These are phyloP conservation scores for Suhomyces guaymorum DNA, from an alignment of 1,139 yeast species.

Conservation along the genomic window DNA sequence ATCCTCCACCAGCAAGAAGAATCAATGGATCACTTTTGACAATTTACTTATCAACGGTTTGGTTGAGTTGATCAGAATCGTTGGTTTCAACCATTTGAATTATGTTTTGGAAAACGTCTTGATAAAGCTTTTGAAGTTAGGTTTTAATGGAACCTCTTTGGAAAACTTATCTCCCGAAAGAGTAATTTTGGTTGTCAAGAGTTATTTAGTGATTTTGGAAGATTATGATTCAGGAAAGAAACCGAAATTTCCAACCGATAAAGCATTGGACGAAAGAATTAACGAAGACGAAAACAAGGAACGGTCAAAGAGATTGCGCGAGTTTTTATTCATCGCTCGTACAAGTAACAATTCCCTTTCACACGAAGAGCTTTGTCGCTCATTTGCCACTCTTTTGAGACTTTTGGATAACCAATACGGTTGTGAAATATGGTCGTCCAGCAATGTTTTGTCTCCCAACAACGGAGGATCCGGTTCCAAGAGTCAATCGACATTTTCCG, in stretches of 20 bases:
- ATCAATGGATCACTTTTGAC: constrained; percentile 72
- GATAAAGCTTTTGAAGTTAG: constrained; percentile 56
- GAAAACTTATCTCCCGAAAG: constrained; percentile 73
- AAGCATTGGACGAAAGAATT: constrained; percentile 36
- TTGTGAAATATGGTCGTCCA: constrained; percentile 30
- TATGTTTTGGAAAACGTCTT: constrained; percentile 77
- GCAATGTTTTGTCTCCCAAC: constrained; percentile 12
- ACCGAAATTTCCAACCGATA: constrained; percentile 78
- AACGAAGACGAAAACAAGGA: constrained; percentile 6
- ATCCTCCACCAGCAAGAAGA: constrained; percentile 52
- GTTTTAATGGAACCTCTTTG: constrained; percentile 55
- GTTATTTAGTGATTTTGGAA: constrained; percentile 68
- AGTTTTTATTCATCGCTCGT: constrained; percentile 41
- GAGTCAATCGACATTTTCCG: constrained; percentile 35
- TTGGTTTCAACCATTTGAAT: constrained; percentile 79
- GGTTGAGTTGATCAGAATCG: constrained; percentile 69
- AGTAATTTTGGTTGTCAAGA: constrained; percentile 64
- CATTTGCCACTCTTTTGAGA: constrained; percentile 57
- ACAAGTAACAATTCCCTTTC: constrained; percentile 50
- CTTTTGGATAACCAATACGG: constrained; percentile 67
- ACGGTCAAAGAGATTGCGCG: constrained; percentile 16
- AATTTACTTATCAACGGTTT: constrained; percentile 61
- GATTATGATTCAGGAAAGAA: constrained; percentile 58
- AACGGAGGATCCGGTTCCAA: constrained; percentile 14
- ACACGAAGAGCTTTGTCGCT: constrained; percentile 76